Evolutionary conservation across 73 alveolate genomes (phyloP).

Genomic region (Effrenium voratum): DNA sequence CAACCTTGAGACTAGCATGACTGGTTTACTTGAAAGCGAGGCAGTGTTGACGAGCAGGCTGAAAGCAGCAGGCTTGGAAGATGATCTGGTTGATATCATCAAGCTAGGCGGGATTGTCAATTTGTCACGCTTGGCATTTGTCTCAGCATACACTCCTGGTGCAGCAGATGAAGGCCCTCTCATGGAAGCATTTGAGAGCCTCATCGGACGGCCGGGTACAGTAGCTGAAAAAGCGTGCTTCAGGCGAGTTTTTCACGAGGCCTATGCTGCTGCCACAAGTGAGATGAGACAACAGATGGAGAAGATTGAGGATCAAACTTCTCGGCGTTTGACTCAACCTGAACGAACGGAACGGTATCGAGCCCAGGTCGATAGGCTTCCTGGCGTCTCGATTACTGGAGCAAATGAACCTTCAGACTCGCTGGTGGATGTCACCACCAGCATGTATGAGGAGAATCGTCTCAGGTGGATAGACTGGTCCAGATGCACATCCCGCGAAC

Average conservation of each 20-base stretch:
- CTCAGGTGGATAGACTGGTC: too few species aligned
- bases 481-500: too few species aligned
- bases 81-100: too few species aligned
- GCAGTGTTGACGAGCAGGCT: too few species aligned
- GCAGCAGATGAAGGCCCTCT: not conserved
- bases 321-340: not conserved
- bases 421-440: too few species aligned
- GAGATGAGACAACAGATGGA: not conserved
- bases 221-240: not conserved
- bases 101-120: too few species aligned
- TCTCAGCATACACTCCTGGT: not conserved
- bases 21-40: too few species aligned
- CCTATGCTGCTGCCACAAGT: not conserved
- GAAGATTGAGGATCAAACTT: not conserved
- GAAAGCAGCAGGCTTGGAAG: too few species aligned
- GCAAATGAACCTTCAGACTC: too few species aligned
- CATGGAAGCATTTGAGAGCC: not conserved
- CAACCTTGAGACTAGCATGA: too few species aligned
- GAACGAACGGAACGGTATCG: not conserved
- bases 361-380: not conserved
- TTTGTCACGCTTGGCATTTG: not conserved
- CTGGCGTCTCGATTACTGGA: too few species aligned
- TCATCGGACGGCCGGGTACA: not conserved
- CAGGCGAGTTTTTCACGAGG: not conserved
- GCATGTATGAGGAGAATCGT: too few species aligned